Conservation (phyloP, 345 rosid species). For the Jatropha curcas region DNA sequence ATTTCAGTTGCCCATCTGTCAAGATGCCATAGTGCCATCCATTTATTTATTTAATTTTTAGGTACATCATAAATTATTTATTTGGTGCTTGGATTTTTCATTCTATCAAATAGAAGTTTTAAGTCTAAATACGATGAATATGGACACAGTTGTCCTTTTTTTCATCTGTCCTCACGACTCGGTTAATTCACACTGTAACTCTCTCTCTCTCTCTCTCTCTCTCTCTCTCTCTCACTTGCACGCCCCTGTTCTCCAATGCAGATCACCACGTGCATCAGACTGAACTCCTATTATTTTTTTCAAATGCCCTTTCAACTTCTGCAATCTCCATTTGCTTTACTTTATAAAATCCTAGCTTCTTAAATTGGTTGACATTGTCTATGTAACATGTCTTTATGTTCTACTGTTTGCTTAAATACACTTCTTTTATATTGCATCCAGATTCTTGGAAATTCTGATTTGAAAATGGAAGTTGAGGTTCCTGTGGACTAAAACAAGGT, state of each 20-base stretch:
- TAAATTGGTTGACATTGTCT: neutral
- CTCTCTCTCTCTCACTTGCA: neutral
- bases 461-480: slow-evolving; percentile 80
- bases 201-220: neutral
- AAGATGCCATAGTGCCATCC: neutral
- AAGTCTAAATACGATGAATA: neutral
- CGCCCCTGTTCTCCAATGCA: neutral
- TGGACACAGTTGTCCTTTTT: neutral
- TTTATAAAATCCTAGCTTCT: neutral
- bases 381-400: neutral
- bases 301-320: neutral
- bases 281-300: too few relatives aligned
- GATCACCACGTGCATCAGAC: too few relatives aligned
- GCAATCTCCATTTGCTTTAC: neutral
- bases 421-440: slow-evolving; percentile 22
- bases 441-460: slow-evolving; percentile 61
- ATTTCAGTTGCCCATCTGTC: neutral
- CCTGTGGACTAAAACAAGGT: slow-evolving; percentile 55
- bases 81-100: too few relatives aligned
- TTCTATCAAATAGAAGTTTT: neutral
- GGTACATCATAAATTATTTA: too few relatives aligned
- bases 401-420: neutral
- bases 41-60: too few relatives aligned
- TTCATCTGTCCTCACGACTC: neutral
- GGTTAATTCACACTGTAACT: neutral